Percentiles rank a stretch among this genome's conserved stretches.
Conservation (phyloP, 108 stramenopile species). For the Aurantiochytrium sp. region DNA sequence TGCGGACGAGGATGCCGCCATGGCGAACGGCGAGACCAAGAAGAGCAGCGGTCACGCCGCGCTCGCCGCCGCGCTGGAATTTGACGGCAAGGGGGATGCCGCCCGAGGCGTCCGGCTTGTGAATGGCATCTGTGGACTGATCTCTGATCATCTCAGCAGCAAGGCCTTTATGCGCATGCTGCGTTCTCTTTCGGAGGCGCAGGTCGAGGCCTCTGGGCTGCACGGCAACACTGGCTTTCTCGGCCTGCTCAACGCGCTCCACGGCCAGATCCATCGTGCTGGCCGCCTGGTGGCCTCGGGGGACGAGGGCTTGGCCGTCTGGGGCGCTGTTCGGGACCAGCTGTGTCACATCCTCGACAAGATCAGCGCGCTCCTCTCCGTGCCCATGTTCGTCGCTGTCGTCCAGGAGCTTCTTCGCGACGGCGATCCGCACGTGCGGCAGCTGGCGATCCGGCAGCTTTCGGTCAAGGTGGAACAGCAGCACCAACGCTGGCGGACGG, state of each 20-base stretch:
- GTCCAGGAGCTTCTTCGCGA: constrained; percentile 20
- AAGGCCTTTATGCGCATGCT: constrained; percentile 21
- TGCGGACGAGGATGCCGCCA: not conserved
- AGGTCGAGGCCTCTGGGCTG: not conserved
- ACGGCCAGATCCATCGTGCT: not conserved
- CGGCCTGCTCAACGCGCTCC: not conserved
- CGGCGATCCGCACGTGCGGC: not conserved
- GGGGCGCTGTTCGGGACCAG: not conserved
- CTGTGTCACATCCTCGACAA: not conserved
- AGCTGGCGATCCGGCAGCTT: constrained; percentile 10
- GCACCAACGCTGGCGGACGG: not conserved
- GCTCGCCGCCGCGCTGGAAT: not conserved
- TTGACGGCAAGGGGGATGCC: not conserved
- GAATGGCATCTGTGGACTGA: not conserved
- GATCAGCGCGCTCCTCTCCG: not conserved
- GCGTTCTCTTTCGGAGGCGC: not conserved
- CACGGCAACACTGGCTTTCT: constrained; percentile 25
- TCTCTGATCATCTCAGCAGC: not conserved
- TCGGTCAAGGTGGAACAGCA: not conserved
- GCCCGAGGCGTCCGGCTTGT: not conserved
- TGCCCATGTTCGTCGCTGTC: not conserved
- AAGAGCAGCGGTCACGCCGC: not conserved
- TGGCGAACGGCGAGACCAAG: not conserved
- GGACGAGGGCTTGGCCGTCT: not conserved
- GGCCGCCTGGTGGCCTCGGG: not conserved